Evolutionary conservation across 139 green algal genomes (phyloP).

Genomic region (Chlorella sorokiniana): DNA sequence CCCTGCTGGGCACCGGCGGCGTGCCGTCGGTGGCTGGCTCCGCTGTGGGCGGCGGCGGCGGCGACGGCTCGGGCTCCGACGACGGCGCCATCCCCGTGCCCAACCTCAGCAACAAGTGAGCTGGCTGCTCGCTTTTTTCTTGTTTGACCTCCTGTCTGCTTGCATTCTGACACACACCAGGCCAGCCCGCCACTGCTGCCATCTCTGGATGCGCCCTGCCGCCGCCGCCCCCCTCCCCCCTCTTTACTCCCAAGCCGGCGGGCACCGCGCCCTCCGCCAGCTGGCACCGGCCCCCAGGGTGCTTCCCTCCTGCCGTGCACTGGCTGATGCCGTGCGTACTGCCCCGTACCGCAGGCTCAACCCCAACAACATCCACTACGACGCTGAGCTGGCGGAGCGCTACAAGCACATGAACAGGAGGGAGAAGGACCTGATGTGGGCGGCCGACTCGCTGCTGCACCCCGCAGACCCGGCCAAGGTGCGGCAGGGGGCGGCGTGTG

Average conservation of each 20-base stretch:
- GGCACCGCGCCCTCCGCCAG: too few species aligned
- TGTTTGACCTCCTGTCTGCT: not conserved
- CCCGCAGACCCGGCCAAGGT: constrained; percentile 6
- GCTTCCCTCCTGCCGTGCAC: not conserved
- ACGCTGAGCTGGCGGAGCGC: constrained; percentile 60
- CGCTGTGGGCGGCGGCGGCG: not conserved
- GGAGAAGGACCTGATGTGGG: constrained; percentile 81
- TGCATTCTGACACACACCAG: not conserved
- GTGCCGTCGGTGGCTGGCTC: not conserved
- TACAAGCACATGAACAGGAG: constrained; percentile 83
- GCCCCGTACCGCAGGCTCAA: constrained; percentile 56
- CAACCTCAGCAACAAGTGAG: constrained; percentile 76
- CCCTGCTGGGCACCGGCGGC: not conserved
- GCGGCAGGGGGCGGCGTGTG: too few species aligned
- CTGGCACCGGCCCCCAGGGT: not conserved
- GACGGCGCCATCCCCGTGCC: constrained; percentile 39
- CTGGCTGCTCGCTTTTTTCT: not conserved
- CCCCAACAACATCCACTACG: constrained; percentile 82
- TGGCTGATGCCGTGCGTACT: not conserved
- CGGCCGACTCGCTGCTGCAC: constrained; percentile 49
- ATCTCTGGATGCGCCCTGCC: too few species aligned
- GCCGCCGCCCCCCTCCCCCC: too few species aligned
- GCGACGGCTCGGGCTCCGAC: constrained; percentile 18
- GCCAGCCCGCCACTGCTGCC: too few species aligned
- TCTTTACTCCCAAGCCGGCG: too few species aligned